Evolutionary conservation across 176 grass and related monocot species (phyloP).

Genomic region (Ensete ventricosum): DNA sequence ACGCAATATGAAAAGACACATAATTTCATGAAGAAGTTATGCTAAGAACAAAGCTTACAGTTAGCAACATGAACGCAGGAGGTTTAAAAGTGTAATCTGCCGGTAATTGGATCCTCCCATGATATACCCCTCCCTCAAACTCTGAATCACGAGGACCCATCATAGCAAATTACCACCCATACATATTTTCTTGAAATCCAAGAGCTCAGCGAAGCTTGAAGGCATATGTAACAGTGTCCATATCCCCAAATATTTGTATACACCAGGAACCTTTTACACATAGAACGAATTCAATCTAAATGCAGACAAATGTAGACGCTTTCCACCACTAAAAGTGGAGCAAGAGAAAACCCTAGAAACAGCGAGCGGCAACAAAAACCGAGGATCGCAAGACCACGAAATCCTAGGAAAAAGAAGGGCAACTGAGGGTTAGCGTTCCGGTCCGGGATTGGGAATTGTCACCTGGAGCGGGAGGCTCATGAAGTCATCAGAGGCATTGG

Average conservation of each 20-base stretch:
- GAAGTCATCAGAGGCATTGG: slow-evolving; percentile 85
- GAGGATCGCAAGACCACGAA: neutral
- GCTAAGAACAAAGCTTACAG: slow-evolving; percentile 24
- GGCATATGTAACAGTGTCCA: neutral
- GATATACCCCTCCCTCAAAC: slow-evolving; percentile 89
- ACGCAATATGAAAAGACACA: neutral
- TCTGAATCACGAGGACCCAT: slow-evolving; percentile 67
- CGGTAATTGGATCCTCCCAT: slow-evolving; percentile 78
- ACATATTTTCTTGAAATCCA: slow-evolving; percentile 67
- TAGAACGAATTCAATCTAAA: neutral
- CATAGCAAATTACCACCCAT: slow-evolving; percentile 96
- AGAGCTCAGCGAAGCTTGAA: neutral
- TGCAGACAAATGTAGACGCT: no score
- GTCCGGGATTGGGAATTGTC: neutral
- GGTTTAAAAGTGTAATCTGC: slow-evolving; percentile 87
- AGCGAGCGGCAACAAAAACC: no score
- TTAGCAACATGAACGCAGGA: slow-evolving; percentile 80
- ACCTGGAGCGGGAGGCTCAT: slow-evolving; percentile 85
- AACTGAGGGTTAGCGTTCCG: neutral
- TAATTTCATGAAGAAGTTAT: neutral
- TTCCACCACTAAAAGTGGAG: no score
- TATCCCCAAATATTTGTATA: neutral
- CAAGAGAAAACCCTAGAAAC: no score
- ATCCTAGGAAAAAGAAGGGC: neutral
- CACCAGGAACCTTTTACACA: neutral